Conservation (phyloP, 345 rosid genomes). For the Salix brachista region DNA sequence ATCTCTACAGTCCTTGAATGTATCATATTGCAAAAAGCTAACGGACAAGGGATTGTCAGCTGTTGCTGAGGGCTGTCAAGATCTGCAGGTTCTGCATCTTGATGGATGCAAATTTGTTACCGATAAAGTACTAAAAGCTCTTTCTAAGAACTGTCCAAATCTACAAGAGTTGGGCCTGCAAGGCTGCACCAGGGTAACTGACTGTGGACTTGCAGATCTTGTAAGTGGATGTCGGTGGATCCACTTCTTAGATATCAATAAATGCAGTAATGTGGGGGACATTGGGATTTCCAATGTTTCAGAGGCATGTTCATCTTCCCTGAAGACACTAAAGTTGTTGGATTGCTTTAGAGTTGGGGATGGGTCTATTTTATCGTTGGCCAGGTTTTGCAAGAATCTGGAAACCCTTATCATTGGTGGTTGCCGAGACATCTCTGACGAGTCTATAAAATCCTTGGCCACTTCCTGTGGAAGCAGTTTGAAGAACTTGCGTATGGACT, state of each 20-base stretch:
- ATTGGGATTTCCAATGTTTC: slow-evolving; percentile 62
- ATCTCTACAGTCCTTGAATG: slow-evolving; percentile 73
- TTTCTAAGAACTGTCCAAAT: slow-evolving; percentile 54
- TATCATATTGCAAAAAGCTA: slow-evolving; percentile 80
- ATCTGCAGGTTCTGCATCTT: slow-evolving; percentile 57
- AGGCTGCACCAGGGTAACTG: slow-evolving; percentile 71
- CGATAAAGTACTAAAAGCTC: slow-evolving; percentile 43
- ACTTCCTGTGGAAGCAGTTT: slow-evolving; percentile 56
- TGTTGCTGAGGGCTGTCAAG: slow-evolving; percentile 72
- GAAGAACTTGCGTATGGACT: slow-evolving; percentile 82
- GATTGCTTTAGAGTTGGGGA: slow-evolving; percentile 79
- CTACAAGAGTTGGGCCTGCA: slow-evolving; percentile 63
- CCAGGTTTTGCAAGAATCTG: slow-evolving; percentile 58
- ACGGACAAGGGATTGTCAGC: slow-evolving; percentile 75
- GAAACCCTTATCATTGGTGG: slow-evolving; percentile 85
- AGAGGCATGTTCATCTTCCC: slow-evolving; percentile 55
- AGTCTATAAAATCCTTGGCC: slow-evolving; percentile 56
- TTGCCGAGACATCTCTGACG: slow-evolving; percentile 63
- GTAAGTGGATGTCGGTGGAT: slow-evolving; percentile 65
- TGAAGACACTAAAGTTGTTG: slow-evolving; percentile 70
- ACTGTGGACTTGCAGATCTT: slow-evolving; percentile 60
- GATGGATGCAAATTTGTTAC: slow-evolving; percentile 69
- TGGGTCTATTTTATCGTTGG: slow-evolving; percentile 53
- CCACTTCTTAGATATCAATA: slow-evolving; percentile 60
- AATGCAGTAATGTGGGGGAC: slow-evolving; percentile 78